Evolutionary conservation across 768 basidiomycete genomes (phyloP), one percentile per base, ranked within the genome.

Genomic region (Termitomyces bulborhizus): DNA sequence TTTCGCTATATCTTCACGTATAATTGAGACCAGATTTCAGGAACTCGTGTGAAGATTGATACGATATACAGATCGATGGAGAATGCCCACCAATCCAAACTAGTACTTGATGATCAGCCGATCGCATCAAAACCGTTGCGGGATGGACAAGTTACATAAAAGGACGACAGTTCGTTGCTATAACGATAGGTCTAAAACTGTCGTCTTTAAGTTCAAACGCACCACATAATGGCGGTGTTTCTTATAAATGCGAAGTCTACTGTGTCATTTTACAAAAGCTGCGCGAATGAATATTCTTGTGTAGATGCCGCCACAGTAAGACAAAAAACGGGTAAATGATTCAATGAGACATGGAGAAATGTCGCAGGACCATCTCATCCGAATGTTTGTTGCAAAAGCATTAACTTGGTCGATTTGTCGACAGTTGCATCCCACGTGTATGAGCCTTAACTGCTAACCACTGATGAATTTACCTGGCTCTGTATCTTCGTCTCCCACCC

Each of bases 391-490:
- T 55, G 57, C 53, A 51, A 63, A 51, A 51, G 50, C 62, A 55
- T 60, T 59, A 64, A 52, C 58, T 60, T 42, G 60, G 54, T 60
- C 57, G 59, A 54, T 57, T 57, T 56, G 60, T 47, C 57, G 59
- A 54, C 58, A 60, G n/a, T n/a, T n/a, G n/a, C n/a, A n/a, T n/a
- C n/a, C n/a, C n/a, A n/a, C n/a, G n/a, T n/a, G n/a, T n/a, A n/a
- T n/a, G n/a, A n/a, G n/a, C n/a, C n/a, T n/a, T n/a, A n/a, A n/a
- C n/a, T n/a, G n/a, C n/a, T 39, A 57, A 53, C 45, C 53, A 51
- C 58, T 54, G 50, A 62, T 58, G 57, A 47, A 45, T 57, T 53
- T 53, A 64, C 66, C 56, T 64, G 57, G 64, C 56, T 56, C 49
- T 15, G 40, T 53, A 45, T 53, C 56, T 31, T 55, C 51, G 57